These are phyloP conservation scores for Candida stauntonica DNA, from an alignment of 805 yeast species.

Conservation along the genomic window DNA sequence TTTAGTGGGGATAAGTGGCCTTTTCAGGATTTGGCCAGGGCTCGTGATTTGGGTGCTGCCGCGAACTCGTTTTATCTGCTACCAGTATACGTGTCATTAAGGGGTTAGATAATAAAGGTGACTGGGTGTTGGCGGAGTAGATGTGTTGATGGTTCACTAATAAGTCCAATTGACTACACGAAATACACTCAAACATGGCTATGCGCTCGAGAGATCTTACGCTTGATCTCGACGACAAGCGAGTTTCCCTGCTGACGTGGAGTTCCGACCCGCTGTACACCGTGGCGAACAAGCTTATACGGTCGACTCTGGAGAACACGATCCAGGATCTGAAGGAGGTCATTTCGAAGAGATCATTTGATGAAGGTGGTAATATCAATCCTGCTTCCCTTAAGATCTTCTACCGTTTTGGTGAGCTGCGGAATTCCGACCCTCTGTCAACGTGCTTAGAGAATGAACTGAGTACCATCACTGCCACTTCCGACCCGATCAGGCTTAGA, in stretches of 20 bases:
- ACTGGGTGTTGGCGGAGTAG: too few species aligned
- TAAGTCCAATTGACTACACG: background rate
- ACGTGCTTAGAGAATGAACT: slow-evolving; percentile 12
- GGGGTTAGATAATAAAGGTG: too few species aligned
- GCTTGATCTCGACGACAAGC: slow-evolving; percentile 11
- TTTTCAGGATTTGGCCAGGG: background rate
- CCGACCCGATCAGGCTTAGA: slow-evolving; percentile 14
- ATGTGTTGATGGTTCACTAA: background rate
- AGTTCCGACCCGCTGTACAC: slow-evolving; percentile 18
- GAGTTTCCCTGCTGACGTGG: slow-evolving; percentile 19
- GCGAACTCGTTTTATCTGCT: too few species aligned
- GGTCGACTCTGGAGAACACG: slow-evolving; percentile 24
- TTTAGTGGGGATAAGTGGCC: slow-evolving; percentile 4
- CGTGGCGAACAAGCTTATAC: slow-evolving; percentile 17
- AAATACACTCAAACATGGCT: slow-evolving; percentile 11
- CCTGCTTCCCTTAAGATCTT: slow-evolving; percentile 16
- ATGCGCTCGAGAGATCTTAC: slow-evolving; percentile 21
- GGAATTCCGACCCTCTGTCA: slow-evolving; percentile 15
- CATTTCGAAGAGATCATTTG: slow-evolving; percentile 17
- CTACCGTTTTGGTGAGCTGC: slow-evolving; percentile 13
- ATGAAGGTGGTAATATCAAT: slow-evolving; percentile 14
- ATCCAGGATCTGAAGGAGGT: slow-evolving; percentile 25
- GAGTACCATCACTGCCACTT: background rate
- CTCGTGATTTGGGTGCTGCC: background rate
- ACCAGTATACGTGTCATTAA: too few species aligned